phyloP scores from a whole-genome alignment of 2,329 filamentous ascomycete species.

The Didymella segeticola region DNA sequence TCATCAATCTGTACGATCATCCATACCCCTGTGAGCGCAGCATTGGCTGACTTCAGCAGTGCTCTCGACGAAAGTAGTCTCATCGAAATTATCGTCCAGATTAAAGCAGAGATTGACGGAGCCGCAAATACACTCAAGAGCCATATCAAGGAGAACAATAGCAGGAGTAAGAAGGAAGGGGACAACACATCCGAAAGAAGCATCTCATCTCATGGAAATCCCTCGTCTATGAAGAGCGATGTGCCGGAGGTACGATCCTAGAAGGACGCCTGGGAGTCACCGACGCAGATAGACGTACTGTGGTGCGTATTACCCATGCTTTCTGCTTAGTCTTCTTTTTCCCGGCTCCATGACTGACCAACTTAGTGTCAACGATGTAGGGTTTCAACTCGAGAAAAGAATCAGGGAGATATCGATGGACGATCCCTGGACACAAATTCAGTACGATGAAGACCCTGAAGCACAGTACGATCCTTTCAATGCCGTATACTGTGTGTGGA shows the following conservation, averaged over 20 bases:
- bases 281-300: neutral
- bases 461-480: neutral
- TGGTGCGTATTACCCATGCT: neutral
- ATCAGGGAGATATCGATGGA: neutral
- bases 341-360: neutral
- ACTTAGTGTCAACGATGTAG: neutral
- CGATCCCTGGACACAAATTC: conserved; percentile 4
- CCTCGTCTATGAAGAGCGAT: neutral
- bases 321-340: neutral
- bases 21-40: too few species aligned
- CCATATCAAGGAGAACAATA: neutral
- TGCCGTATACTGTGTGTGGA: conserved; percentile 21
- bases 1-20: neutral
- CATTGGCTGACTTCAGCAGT: neutral
- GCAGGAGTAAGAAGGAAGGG: neutral
- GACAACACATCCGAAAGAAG: too few species aligned
- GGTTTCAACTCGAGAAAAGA: neutral
- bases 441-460: neutral
- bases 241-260: neutral
- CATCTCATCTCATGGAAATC: too few species aligned
- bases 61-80: neutral
- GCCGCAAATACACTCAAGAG: neutral
- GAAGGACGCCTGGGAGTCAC: neutral
- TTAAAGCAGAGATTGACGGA: neutral
- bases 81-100: neutral